Evolutionary conservation across 768 basidiomycete genomes (phyloP), one percentile per base, ranked within the genome.

Genomic region (Pulveroboletus sp.): DNA sequence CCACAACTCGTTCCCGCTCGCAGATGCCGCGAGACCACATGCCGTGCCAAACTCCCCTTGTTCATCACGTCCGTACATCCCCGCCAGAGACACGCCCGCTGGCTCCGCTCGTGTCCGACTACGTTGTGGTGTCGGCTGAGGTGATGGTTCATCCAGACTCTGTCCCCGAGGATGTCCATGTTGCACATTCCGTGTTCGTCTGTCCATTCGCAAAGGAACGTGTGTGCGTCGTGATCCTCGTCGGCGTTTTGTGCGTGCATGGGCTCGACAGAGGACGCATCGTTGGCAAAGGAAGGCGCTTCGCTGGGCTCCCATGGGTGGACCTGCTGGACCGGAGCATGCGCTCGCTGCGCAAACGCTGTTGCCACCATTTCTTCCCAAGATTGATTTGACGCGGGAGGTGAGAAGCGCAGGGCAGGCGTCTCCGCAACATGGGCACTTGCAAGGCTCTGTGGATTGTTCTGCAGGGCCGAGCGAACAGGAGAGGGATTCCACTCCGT

Each of bases 11-110:
- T 51, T 3, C 59, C 57, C 8, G 57, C 44, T 9, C 51, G 33
- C 17, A 64, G 11, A 41, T 67, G 62, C 1, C 62, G 35, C 25
- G 56, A 66, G 5, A 56, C 51, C 9, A 64, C 40, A 17, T 67
- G 65, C 13, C 65, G 49, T 21, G 53, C 52, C 37, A 64, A 45
- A 42, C 52, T 56, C 10, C 65, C 59, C 46, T 66, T 62, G 49
- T 62, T 58, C 62, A 67, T 53, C 27, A 41, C 52, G 7, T 55
- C 64, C 13, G 45, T 38, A 35, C 62, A 64, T 25, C 46, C 59
- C 32, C 35, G 45, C 62, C 65, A 64, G 37, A 51, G 45, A 47
- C 62, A 64, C 17, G 49, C 40, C 2, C 50, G 44, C 3, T 41
- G 45, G 1, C 47, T 37, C 32, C 46, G 51, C 21, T 64, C 60